Base-by-base conservation (phyloP, 495 filamentous ascomycete species). In the Trichoderma erinaceum region DNA sequence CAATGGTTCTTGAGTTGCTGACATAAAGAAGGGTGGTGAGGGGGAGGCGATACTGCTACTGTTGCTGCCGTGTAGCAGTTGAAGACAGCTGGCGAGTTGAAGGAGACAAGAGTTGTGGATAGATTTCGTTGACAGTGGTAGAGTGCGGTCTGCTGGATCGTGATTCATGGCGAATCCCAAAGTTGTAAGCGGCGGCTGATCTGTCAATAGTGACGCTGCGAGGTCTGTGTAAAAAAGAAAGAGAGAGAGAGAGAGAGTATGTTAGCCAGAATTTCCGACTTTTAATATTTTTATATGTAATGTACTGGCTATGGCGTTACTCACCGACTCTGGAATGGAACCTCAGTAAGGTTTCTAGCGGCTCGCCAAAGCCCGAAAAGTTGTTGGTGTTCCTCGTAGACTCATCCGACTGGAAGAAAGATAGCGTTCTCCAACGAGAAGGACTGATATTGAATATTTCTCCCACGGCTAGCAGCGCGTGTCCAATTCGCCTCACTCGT, bases 291-390 rank as follows among this genome's bases (percentile, higher is more conserved):
- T 16, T n/a, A 56, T 2, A 23, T 56, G n/a, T 2, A 11, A 6
- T 23, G 21, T 56, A 56, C 21, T 11, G 13, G 18, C 3, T 18
- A 21, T 13, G n/a, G n/a, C 7, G 15, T 12, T 13, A 61, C 56
- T 61, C 23, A 61, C 56, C 56, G 13, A 61, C 12, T 25, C 56
- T 61, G 10, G 56, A 12, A 61, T 61, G 56, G 29, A 61, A 61
- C 27, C 56, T 23, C 12, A 61, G n/a, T 25, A 61, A 35, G 2
- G 56, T 61, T 32, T 61, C 56, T 0, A 61, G 56, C 56, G 56
- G 56, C 23, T 61, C 56, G 16, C 25, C 56, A 61, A 32, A 29
- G 3, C 25, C 27, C 16, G 25, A 15, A 18, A 61, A 61, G 56
- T 25, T 32, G 13, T 61, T 61, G 23, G 12, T 13, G n/a, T 61